These are phyloP conservation scores for Abelmoschus esculentus DNA, from an alignment of 345 rosid species.

Conservation along the genomic window DNA sequence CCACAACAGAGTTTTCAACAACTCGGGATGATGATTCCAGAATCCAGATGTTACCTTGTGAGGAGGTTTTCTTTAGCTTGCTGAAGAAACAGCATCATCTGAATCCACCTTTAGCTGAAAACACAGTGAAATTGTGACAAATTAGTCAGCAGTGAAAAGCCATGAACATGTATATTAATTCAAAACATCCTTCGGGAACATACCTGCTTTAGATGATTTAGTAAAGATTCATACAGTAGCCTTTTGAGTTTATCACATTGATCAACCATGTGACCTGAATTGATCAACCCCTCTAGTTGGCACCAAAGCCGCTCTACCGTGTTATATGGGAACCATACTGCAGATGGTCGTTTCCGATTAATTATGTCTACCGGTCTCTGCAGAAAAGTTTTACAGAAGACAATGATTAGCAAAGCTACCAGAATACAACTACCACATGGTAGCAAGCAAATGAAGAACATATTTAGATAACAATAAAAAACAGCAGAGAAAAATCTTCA, in stretches of 20 bases:
- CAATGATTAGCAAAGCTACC: slow-evolving; percentile 1
- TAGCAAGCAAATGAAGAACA: background rate
- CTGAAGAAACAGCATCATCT: slow-evolving; percentile 45
- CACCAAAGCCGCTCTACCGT: slow-evolving; percentile 68
- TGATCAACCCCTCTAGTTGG: slow-evolving; percentile 46
- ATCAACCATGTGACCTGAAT: background rate
- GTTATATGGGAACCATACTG: slow-evolving; percentile 18
- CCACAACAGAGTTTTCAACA: background rate
- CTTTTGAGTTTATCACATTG: slow-evolving; percentile 68
- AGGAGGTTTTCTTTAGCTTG: slow-evolving; percentile 4
- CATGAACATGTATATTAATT: background rate
- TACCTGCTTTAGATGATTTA: slow-evolving; percentile 78
- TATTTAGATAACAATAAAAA: background rate
- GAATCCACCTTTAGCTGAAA: slow-evolving; percentile 73
- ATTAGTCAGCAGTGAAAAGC: background rate
- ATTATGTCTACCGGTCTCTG: slow-evolving; percentile 74
- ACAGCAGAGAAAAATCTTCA: background rate
- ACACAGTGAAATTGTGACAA: background rate
- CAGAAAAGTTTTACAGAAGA: slow-evolving; percentile 8
- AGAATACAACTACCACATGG: slow-evolving; percentile 4
- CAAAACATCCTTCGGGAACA: background rate
- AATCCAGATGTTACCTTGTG: background rate
- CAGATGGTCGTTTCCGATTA: slow-evolving; percentile 61
- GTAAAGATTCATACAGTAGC: slow-evolving; percentile 51
- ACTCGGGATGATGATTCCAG: too few species aligned